Evolutionary conservation across 305 asterid genomes (phyloP).

Genomic region (Fraxinus floribunda): DNA sequence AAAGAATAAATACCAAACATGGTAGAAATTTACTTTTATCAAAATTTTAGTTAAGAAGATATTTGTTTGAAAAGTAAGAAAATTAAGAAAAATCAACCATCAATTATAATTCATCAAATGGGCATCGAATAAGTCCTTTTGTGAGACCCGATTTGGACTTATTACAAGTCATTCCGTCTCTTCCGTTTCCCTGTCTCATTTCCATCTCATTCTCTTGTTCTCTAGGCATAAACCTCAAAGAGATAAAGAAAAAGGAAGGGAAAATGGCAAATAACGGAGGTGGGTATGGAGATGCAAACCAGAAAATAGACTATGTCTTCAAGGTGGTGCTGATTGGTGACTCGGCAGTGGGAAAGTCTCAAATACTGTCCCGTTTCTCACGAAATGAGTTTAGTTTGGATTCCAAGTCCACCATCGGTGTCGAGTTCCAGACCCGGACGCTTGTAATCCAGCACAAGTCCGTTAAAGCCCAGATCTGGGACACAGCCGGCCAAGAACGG

Average conservation of each 20-base stretch:
- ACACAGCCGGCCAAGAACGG: constrained; percentile 88
- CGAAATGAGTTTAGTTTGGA: constrained; percentile 78
- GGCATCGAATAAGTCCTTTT: background rate
- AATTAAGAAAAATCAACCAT: background rate
- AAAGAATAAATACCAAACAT: too few species aligned
- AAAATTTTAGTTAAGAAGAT: background rate
- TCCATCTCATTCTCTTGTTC: background rate
- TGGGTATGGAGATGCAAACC: constrained; percentile 57
- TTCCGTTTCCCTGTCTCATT: background rate
- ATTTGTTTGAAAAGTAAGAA: background rate
- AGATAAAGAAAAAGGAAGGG: background rate
- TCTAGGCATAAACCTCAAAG: background rate
- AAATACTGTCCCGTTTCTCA: constrained; percentile 65
- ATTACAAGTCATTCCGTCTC: background rate
- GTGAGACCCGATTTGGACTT: background rate
- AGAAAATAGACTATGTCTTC: constrained; percentile 71
- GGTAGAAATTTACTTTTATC: background rate
- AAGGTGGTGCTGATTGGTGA: constrained; percentile 81
- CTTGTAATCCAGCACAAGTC: constrained; percentile 66
- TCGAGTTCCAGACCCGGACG: constrained; percentile 77
- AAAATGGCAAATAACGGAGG: constrained; percentile 49
- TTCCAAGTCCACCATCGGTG: constrained; percentile 80
- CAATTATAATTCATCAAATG: background rate
- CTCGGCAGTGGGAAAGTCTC: constrained; percentile 82
- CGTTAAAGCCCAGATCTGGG: constrained; percentile 91